Evolutionary conservation across 139 green algal species (phyloP).

Genomic region (Mesotaenium endlicherianum): DNA sequence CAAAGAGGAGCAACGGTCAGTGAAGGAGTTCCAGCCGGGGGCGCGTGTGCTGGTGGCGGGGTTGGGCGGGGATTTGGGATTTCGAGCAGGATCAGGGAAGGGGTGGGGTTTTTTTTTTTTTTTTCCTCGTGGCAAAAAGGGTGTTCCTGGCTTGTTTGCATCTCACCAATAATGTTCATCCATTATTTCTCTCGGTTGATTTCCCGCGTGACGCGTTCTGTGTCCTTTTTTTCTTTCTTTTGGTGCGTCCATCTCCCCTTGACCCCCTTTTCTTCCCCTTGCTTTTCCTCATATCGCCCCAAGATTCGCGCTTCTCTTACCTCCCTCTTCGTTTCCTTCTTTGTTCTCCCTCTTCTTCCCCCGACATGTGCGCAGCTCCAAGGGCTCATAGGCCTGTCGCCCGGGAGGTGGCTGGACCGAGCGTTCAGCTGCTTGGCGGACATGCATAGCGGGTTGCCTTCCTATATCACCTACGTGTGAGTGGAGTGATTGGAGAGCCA

Average conservation of each 20-base stretch:
- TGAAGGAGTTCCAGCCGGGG: too few relatives aligned
- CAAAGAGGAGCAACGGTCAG: too few relatives aligned
- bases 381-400: background rate
- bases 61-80: too few relatives aligned
- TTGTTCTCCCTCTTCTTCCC: background rate
- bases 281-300: background rate
- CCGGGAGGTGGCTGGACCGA: background rate
- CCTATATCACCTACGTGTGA: constrained; percentile 12
- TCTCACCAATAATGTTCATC: too few relatives aligned
- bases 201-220: background rate
- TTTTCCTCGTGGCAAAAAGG: too few relatives aligned
- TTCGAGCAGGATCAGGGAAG: too few relatives aligned
- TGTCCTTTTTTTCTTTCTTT: background rate
- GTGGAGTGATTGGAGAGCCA: too few relatives aligned
- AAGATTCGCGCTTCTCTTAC: background rate
- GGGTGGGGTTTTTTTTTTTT: background rate
- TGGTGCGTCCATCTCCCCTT: background rate
- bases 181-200: too few relatives aligned
- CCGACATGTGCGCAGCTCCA: background rate
- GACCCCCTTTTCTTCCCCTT: background rate
- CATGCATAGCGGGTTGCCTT: constrained; percentile 11
- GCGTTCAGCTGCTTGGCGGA: constrained; percentile 1
- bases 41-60: too few relatives aligned
- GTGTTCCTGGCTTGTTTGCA: too few relatives aligned
- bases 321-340: background rate